Conservation (phyloP, 1,139 yeast genomes). For the Saccharomyces hybrid region DNA sequence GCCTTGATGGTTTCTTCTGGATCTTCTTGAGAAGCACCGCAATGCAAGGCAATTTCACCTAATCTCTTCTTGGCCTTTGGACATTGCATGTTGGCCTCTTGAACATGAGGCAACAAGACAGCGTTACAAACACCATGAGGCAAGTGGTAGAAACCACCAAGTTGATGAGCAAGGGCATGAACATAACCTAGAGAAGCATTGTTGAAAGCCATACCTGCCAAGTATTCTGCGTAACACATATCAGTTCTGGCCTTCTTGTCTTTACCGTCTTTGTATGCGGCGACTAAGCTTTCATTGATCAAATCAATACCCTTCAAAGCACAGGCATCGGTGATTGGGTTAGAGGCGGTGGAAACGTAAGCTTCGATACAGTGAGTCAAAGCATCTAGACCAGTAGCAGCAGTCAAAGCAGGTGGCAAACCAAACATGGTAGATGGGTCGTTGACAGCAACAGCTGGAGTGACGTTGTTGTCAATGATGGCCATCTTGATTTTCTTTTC, state of each 20-base stretch:
- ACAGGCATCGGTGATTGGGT: slow-evolving; percentile 20
- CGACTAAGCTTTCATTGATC: slow-evolving; percentile 14
- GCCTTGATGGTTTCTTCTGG: slow-evolving; percentile 13
- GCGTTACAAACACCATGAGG: slow-evolving; percentile 23
- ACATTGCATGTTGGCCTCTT: slow-evolving; percentile 11
- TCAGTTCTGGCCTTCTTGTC: slow-evolving; percentile 18
- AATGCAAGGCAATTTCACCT: slow-evolving; percentile 15
- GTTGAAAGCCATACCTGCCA: slow-evolving; percentile 23
- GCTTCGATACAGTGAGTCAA: slow-evolving; percentile 41
- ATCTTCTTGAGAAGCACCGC: slow-evolving; percentile 10
- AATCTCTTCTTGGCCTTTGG: slow-evolving; percentile 12
- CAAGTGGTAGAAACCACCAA: slow-evolving; percentile 20
- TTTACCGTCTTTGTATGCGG: slow-evolving; percentile 14
- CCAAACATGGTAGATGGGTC: slow-evolving; percentile 38
- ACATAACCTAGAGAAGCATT: slow-evolving; percentile 20
- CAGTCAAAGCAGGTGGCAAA: slow-evolving; percentile 39
- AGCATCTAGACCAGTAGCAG: slow-evolving; percentile 40
- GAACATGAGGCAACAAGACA: slow-evolving; percentile 19
- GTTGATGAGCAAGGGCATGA: slow-evolving; percentile 20
- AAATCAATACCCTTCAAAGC: slow-evolving; percentile 20
- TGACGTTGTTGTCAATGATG: slow-evolving; percentile 19
- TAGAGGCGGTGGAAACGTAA: slow-evolving; percentile 25
- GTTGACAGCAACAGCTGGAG: slow-evolving; percentile 18
- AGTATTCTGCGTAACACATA: slow-evolving; percentile 21
- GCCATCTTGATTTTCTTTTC: slow-evolving; percentile 20